phyloP scores from a whole-genome alignment of 176 grass and related monocot genomes.

The Tillandsia fasciculata region DNA sequence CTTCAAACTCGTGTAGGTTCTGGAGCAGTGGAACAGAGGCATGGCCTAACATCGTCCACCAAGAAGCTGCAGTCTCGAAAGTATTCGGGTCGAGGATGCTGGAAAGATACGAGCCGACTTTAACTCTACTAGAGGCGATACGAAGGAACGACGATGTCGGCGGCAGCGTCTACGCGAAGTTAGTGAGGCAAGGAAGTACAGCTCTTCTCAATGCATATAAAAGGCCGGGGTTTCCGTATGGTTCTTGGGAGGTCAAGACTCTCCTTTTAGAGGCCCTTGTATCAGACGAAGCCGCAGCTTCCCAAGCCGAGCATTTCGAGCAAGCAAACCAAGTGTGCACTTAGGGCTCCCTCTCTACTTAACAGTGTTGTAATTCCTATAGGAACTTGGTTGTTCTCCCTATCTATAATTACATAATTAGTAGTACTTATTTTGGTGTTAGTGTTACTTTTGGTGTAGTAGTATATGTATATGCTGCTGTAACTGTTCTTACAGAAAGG shows the following conservation, averaged over 20 bases:
- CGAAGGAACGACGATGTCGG: conserved; percentile 62
- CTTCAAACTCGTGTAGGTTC: conserved; percentile 34
- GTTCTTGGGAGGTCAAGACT: conserved; percentile 90
- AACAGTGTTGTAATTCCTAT: background rate
- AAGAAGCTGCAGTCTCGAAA: conserved; percentile 64
- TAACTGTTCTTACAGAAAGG: too few relatives aligned
- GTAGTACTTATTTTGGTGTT: background rate
- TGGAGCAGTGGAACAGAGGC: conserved; percentile 76
- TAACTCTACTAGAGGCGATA: conserved; percentile 78
- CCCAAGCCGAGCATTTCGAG: conserved; percentile 72
- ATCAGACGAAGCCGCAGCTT: conserved; percentile 52
- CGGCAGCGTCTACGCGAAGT: conserved; percentile 43
- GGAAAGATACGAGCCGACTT: conserved; percentile 63
- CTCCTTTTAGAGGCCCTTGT: conserved; percentile 67
- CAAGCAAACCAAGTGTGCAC: conserved; percentile 61
- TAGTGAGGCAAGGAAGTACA: conserved; percentile 81
- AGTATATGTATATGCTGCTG: too few relatives aligned
- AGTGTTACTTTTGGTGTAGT: background rate
- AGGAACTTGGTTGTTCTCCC: too few relatives aligned
- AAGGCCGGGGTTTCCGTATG: conserved; percentile 50
- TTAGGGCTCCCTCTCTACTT: conserved; percentile 15
- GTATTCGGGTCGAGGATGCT: conserved; percentile 78
- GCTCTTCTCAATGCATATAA: conserved; percentile 77
- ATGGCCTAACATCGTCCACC: conserved; percentile 81
- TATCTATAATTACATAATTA: background rate